Evolutionary conservation across 83 land plant genomes (phyloP).

Genomic region (Thuja plicata): DNA sequence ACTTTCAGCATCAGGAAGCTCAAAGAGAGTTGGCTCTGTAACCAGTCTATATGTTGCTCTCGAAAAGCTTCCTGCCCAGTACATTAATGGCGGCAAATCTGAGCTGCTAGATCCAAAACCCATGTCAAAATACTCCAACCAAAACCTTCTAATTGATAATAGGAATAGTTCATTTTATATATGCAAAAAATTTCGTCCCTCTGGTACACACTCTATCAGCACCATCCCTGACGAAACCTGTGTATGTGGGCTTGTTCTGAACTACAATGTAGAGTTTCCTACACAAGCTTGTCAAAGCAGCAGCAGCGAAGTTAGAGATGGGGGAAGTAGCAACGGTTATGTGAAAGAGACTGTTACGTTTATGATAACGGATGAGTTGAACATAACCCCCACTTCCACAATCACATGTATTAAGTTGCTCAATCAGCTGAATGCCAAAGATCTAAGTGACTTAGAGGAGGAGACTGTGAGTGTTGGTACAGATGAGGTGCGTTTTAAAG

Average conservation of each 20-base stretch:
- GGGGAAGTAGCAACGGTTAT: neutral
- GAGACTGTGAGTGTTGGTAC: neutral
- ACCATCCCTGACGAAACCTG: neutral
- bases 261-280: neutral
- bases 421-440: neutral
- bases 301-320: neutral
- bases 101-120: neutral
- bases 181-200: too few relatives aligned
- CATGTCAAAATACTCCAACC: neutral
- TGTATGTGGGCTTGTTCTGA: neutral
- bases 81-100: neutral
- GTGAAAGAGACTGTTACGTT: neutral
- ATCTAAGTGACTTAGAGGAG: neutral
- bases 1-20: neutral
- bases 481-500: neutral
- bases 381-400: neutral
- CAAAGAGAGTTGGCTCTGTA: slow-evolving; percentile 18
- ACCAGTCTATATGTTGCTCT: slow-evolving; percentile 23
- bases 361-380: neutral
- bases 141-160: neutral
- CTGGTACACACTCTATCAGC: neutral
- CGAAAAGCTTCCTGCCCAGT: slow-evolving; percentile 9
- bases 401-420: neutral
- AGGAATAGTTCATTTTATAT: too few relatives aligned
- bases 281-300: neutral